These are phyloP conservation scores for Erythrophleum ivorense DNA, from an alignment of 331 rosid species.

Conservation along the genomic window DNA sequence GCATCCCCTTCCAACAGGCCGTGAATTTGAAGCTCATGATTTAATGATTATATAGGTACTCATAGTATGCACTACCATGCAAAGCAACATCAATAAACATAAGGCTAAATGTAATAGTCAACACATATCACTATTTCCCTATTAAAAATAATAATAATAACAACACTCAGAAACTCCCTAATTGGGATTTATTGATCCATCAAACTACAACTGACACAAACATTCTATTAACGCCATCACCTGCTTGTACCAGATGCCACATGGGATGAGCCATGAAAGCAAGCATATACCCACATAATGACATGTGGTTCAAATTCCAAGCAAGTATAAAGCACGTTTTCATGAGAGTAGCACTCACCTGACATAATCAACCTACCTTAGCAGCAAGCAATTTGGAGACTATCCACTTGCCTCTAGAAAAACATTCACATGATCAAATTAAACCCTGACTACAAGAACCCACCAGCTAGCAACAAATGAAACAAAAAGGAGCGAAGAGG, in stretches of 20 bases:
- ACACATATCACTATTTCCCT: not conserved
- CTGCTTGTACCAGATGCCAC: conserved; percentile 49
- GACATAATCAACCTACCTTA: conserved; percentile 95
- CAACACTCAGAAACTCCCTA: not conserved
- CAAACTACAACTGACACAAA: conserved; percentile 31
- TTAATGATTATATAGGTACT: not conserved
- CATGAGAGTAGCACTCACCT: conserved; percentile 91
- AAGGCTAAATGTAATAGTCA: not conserved
- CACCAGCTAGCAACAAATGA: conserved; percentile 60
- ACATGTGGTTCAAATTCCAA: conserved; percentile 49
- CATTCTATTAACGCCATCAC: conserved; percentile 36
- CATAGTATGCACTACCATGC: not conserved
- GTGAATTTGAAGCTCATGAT: not conserved
- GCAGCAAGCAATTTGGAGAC: conserved; percentile 97
- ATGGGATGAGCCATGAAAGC: conserved; percentile 40
- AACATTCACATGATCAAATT: conserved; percentile 86
- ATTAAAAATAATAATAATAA: not conserved
- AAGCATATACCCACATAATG: conserved; percentile 48
- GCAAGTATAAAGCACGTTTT: conserved; percentile 51
- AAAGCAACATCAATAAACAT: not conserved
- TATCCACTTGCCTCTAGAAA: conserved; percentile 97
- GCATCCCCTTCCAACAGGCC: conserved; percentile 25
- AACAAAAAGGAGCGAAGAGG: conserved; percentile 72
- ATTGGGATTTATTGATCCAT: conserved; percentile 38
- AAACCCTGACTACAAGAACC: conserved; percentile 71